Conservation (phyloP, 441 rosid genomes). For the Rhodomyrtus psidioides region DNA sequence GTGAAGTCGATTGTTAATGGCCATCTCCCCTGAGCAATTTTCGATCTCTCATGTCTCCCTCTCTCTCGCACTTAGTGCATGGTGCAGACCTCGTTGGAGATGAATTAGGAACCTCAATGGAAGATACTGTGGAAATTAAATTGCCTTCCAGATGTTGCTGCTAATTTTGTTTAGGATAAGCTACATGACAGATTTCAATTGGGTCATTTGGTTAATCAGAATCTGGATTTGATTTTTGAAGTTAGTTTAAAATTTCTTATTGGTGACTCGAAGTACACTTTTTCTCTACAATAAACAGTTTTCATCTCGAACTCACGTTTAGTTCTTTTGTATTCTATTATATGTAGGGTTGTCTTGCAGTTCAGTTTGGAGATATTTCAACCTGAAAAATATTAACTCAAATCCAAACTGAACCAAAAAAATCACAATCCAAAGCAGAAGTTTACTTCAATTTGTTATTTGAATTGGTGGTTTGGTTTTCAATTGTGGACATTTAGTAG, state of each 20-base stretch:
- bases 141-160: background rate
- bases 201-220: background rate
- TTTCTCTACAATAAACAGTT: background rate
- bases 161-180: background rate
- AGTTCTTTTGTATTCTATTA: background rate
- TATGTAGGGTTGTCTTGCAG: background rate
- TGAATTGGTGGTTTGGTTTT: background rate
- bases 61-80: background rate
- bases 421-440: background rate
- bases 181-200: background rate
- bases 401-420: background rate
- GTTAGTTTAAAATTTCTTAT: background rate
- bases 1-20: background rate
- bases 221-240: background rate
- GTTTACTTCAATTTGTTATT: background rate
- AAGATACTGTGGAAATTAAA: background rate
- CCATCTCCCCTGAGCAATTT: background rate
- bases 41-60: background rate
- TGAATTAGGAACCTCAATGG: background rate
- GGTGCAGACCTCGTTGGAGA: background rate
- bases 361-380: background rate
- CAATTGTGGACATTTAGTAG: background rate
- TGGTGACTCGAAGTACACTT: background rate
- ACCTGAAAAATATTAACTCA: background rate
- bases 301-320: background rate